Conservation (phyloP, 2,329 filamentous ascomycete genomes). For the Colletotrichum karsti region DNA sequence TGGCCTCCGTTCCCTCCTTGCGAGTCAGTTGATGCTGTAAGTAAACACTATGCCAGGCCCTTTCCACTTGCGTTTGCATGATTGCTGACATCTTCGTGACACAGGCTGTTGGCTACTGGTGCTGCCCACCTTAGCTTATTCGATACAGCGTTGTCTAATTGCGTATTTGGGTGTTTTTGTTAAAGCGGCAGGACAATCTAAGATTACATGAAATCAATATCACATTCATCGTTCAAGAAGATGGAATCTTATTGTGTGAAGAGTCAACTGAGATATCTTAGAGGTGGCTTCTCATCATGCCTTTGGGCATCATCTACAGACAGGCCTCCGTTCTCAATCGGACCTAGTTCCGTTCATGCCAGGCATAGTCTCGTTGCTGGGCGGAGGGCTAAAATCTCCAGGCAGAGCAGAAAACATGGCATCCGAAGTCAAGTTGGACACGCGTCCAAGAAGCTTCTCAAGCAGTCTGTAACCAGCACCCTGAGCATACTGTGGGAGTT, state of each 20-base stretch:
- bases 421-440: neutral
- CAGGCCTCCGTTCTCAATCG: too few relatives aligned
- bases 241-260: too few relatives aligned
- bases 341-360: too few relatives aligned
- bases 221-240: too few relatives aligned
- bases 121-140: neutral
- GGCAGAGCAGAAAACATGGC: conserved; percentile 10
- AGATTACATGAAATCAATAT: too few relatives aligned
- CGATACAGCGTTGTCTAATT: accelerated
- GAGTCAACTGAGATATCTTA: too few relatives aligned
- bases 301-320: too few relatives aligned
- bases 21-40: neutral
- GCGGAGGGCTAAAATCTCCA: neutral
- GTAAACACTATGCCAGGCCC: neutral
- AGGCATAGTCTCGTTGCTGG: neutral
- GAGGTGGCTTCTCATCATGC: too few relatives aligned
- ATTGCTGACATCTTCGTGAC: neutral
- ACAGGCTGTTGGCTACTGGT: neutral
- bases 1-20: neutral
- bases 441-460: conserved; percentile 7
- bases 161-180: neutral
- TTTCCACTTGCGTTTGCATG: too few relatives aligned
- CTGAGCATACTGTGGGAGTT: conserved; percentile 2
- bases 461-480: conserved; percentile 3
- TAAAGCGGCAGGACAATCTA: neutral